Conservation (phyloP, 192 early-diverging fungal genomes). For the Coemansia sp. region DNA sequence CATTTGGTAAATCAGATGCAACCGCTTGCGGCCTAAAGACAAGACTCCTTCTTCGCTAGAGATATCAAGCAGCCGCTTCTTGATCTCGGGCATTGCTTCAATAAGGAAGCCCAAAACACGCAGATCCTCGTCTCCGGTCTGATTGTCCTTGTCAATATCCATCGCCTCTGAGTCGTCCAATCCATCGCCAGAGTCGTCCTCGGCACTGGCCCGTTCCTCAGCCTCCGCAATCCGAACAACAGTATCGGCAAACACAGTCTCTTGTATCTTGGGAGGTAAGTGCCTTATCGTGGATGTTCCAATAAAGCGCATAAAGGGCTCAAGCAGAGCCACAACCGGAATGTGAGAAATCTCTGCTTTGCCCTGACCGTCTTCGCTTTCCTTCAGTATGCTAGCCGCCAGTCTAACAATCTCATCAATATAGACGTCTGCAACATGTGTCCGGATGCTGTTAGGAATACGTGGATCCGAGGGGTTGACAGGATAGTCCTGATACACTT, state of each 20-base stretch:
- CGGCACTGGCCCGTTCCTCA: slow-evolving; percentile 26
- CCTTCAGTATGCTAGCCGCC: slow-evolving; percentile 12
- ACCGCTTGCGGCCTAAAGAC: slow-evolving; percentile 38
- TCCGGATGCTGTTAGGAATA: slow-evolving; percentile 41
- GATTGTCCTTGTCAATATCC: slow-evolving; percentile 26
- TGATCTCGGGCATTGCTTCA: slow-evolving; percentile 43
- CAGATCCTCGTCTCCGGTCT: slow-evolving; percentile 37
- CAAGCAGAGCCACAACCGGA: slow-evolving; percentile 41
- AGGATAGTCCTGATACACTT: slow-evolving; percentile 29
- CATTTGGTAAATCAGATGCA: slow-evolving; percentile 46
- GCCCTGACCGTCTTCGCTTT: slow-evolving; percentile 7
- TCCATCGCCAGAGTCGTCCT: slow-evolving; percentile 6
- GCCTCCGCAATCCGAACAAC: slow-evolving; percentile 54
- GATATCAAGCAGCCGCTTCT: slow-evolving; percentile 38
- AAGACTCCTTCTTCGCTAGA: slow-evolving; percentile 26
- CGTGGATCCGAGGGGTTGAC: slow-evolving; percentile 31
- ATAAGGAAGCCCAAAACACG: slow-evolving; percentile 35
- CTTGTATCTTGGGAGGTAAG: slow-evolving; percentile 37
- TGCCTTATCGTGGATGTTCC: slow-evolving; percentile 35
- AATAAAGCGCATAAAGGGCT: slow-evolving; percentile 51
- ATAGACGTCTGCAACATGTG: slow-evolving; percentile 47
- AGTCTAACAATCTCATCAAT: slow-evolving; percentile 49
- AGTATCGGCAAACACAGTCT: slow-evolving; percentile 44
- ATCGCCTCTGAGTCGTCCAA: not conserved
- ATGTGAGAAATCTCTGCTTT: slow-evolving; percentile 16